A percentile compares a stretch with the other conserved stretches of the same genome.
phyloP scores from a whole-genome alignment of 192 early-diverging fungal genomes.

The Phycomyces blakesleeanus region DNA sequence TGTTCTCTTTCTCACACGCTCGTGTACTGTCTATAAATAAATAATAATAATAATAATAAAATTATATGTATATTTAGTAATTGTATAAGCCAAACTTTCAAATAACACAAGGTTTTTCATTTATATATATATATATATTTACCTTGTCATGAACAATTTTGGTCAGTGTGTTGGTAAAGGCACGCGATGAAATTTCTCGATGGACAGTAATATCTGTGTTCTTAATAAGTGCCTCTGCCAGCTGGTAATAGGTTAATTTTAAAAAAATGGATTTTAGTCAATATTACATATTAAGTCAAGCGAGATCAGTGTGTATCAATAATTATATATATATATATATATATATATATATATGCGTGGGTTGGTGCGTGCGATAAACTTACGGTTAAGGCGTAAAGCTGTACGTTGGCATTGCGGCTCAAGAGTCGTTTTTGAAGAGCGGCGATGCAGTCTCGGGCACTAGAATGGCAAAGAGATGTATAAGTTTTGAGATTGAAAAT shows the following conservation, averaged over 20 bases:
- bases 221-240: constrained; percentile 87
- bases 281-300: too few relatives aligned
- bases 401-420: constrained; percentile 80
- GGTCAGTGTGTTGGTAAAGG: constrained; percentile 76
- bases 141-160: constrained; percentile 71
- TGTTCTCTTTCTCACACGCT: constrained; percentile 73
- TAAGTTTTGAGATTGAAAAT: background rate
- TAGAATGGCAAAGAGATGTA: constrained; percentile 22
- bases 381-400: constrained; percentile 65
- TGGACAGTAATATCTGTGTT: constrained; percentile 81
- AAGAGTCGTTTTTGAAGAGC: constrained; percentile 67
- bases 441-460: constrained; percentile 65
- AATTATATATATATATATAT: too few relatives aligned
- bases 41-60: background rate
- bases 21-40: constrained; percentile 57
- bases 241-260: constrained; percentile 25
- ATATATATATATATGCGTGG: background rate
- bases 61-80: too few relatives aligned
- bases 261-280: background rate
- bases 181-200: constrained; percentile 81
- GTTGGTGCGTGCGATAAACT: constrained; percentile 7
- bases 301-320: too few relatives aligned
- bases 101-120: too few relatives aligned
- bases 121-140: too few relatives aligned
- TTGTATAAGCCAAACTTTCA: too few relatives aligned